Evolutionary conservation across 2,329 filamentous ascomycete species (phyloP).

Genomic region (Aspergillus terreus): DNA sequence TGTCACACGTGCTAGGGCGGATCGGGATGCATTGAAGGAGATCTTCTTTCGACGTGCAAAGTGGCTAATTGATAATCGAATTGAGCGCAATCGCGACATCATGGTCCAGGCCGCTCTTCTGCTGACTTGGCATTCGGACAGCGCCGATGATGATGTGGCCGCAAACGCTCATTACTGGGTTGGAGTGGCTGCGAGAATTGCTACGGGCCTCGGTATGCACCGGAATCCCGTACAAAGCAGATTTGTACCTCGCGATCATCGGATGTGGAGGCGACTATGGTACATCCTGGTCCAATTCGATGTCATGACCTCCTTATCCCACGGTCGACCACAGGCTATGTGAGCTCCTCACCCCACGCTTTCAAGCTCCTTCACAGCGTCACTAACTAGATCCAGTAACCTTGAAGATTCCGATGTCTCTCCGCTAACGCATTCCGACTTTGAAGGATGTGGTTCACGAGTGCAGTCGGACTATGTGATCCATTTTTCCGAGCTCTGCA

Average conservation of each 20-base stretch:
- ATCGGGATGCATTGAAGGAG: slow-evolving; percentile 44
- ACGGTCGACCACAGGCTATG: slow-evolving; percentile 53
- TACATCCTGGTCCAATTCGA: slow-evolving; percentile 44
- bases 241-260: slow-evolving; percentile 39
- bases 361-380: neutral
- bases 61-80: slow-evolving; percentile 50
- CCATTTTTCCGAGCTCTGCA: slow-evolving; percentile 49
- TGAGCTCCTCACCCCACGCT: slow-evolving; percentile 19
- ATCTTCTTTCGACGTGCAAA: slow-evolving; percentile 53
- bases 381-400: slow-evolving; percentile 26
- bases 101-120: slow-evolving; percentile 55
- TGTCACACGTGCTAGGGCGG: slow-evolving; percentile 39
- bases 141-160: slow-evolving; percentile 51
- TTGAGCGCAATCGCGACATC: slow-evolving; percentile 52
- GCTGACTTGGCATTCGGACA: slow-evolving; percentile 54
- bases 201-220: slow-evolving; percentile 54
- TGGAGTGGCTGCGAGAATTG: slow-evolving; percentile 51
- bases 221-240: slow-evolving; percentile 40
- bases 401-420: slow-evolving; percentile 52
- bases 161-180: slow-evolving; percentile 54
- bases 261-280: slow-evolving; percentile 44
- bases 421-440: slow-evolving; percentile 43
- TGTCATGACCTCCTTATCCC: slow-evolving; percentile 42
- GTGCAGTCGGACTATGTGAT: slow-evolving; percentile 46
- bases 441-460: slow-evolving; percentile 44